Conservation (phyloP, 805 yeast genomes). For the Phaffomyces opuntiae region DNA sequence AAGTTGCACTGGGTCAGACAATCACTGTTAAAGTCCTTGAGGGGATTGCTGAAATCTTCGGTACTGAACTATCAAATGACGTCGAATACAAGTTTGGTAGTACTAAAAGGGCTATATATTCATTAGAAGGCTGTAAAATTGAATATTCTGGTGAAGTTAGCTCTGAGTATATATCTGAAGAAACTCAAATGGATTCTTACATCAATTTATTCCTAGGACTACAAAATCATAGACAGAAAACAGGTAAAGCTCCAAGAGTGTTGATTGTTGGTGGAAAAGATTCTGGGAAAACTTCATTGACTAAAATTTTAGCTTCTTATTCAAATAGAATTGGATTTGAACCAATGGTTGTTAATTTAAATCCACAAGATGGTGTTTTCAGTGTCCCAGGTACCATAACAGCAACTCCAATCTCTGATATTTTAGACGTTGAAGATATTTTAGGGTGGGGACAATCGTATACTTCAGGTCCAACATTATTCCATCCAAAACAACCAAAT, state of each 20-base stretch:
- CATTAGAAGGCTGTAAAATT: constrained; percentile 61
- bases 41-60: constrained; percentile 87
- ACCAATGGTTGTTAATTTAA: constrained; percentile 74
- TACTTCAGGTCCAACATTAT: constrained; percentile 66
- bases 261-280: constrained; percentile 65
- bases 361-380: constrained; percentile 66
- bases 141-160: constrained; percentile 32
- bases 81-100: constrained; percentile 52
- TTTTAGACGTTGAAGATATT: constrained; percentile 62
- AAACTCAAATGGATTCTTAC: constrained; percentile 56
- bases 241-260: constrained; percentile 35
- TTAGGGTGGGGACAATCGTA: constrained; percentile 70
- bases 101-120: constrained; percentile 45
- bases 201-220: constrained; percentile 70
- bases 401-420: constrained; percentile 78
- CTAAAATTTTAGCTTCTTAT: constrained; percentile 65
- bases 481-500: constrained; percentile 86
- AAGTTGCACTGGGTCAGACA: constrained; percentile 46
- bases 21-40: constrained; percentile 43
- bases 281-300: constrained; percentile 74
- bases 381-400: constrained; percentile 78
- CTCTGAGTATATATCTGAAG: constrained; percentile 64
- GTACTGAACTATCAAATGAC: constrained; percentile 82
- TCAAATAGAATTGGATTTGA: constrained; percentile 61
- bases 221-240: constrained; percentile 41